Evolutionary conservation across 2,329 filamentous ascomycete species (phyloP).

Genomic region (Aspergillus alliaceus): DNA sequence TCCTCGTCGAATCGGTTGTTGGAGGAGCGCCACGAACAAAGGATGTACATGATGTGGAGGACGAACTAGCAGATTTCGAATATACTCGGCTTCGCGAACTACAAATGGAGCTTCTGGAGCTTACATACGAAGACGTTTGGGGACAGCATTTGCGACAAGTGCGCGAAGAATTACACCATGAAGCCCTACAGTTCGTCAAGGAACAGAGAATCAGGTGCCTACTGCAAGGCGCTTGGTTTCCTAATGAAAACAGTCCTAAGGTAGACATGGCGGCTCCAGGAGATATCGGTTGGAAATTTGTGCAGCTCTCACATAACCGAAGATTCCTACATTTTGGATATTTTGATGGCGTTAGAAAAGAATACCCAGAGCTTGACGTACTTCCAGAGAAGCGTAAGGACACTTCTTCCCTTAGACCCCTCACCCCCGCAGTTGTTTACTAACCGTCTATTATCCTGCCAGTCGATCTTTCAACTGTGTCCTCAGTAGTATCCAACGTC

Average conservation of each 20-base stretch:
- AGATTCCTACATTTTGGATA: constrained; percentile 87
- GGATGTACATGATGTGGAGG: constrained; percentile 83
- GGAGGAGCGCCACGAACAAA: constrained; percentile 78
- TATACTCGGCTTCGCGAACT: constrained; percentile 74
- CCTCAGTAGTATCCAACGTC: constrained; percentile 91
- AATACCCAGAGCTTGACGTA: constrained; percentile 70
- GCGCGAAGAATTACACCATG: constrained; percentile 85
- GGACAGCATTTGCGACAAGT: constrained; percentile 84
- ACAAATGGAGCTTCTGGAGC: constrained; percentile 89
- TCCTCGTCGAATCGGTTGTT: constrained; percentile 85
- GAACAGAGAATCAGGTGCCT: constrained; percentile 92
- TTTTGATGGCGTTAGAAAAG: constrained; percentile 65
- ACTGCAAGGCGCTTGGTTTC: constrained; percentile 87
- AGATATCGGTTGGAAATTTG: constrained; percentile 69
- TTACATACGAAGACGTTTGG: constrained; percentile 94
- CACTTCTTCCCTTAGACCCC: background rate
- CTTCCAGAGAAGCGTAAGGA: constrained; percentile 69
- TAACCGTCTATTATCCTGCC: constrained; percentile 3
- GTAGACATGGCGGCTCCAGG: constrained; percentile 48
- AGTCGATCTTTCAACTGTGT: constrained; percentile 83
- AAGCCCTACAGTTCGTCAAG: constrained; percentile 93
- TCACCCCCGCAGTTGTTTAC: background rate
- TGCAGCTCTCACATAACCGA: constrained; percentile 85
- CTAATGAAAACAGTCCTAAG: constrained; percentile 52
- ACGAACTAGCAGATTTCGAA: constrained; percentile 83